Evolutionary conservation across 1,139 yeast species (phyloP), one percentile per base, ranked within the genome.

Genomic region (Blastobotrys persicus): DNA sequence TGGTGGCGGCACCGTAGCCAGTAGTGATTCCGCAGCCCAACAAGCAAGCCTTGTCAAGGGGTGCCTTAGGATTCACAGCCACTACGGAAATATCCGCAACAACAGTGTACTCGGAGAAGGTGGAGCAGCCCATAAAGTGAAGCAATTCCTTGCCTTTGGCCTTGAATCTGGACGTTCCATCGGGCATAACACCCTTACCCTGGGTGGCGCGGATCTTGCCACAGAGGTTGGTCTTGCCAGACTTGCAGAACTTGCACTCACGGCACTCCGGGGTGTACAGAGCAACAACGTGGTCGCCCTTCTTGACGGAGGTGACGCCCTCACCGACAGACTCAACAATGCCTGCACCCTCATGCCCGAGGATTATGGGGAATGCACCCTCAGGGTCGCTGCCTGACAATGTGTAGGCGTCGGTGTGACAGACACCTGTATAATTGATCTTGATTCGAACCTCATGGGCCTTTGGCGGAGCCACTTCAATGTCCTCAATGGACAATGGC

Each of bases 331-430:
- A 79, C 74, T 88, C 97, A 42, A 91, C 97, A 56, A 88, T 76
- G 66, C 98, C 98, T 39, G 97, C 95, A 71, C 97, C 97, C 72
- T 91, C 98, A 69, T 92, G 98, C 55, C 98, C 98, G 64, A 92
- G 79, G 54, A 92, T 51, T 28, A 60, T 60, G 31, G 98, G 98
- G 80, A 89, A 91, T 18, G 86, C 88, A 61, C 98, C 98, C 74
- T 94, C 98, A 51, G 98, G 95, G 70, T 92, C 98, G 52, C 76
- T 79, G 50, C 98, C 99, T 48, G 95, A 84, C 59, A 92, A 77
- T 11, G 98, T 91, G 76, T 85, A 94, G 41, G 97, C 98, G 67
- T 92, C 99, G 42, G 99, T 92, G 75, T 92, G 98, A 70, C 99
- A 92, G 43, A 92, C 96, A 67, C 98, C 98, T 37, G 97, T 87